Evolutionary conservation across 2,329 filamentous ascomycete genomes (phyloP), one percentile per base, ranked within the genome.

Genomic region (Diaporthe nobilis): DNA sequence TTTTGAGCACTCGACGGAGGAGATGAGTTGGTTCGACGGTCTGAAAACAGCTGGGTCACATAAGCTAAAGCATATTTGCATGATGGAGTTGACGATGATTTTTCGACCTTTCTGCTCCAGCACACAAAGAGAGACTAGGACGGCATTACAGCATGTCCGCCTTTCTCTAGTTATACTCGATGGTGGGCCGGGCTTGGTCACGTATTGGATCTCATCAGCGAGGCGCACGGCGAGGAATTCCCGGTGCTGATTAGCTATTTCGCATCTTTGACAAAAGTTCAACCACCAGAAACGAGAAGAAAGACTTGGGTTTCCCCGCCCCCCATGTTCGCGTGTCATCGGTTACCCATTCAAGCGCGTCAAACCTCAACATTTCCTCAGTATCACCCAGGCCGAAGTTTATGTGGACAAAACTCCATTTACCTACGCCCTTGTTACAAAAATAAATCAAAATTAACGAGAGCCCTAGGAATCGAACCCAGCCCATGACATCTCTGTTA

Each of bases 1-100:
- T 77, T 79, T 58, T 70, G 65, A 70, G n/a, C 47, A 20, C 15
- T 6, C 8, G 44, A 22, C 6, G 12, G 31, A 34, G 31, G 28
- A 68, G 12, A 34, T n/a, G 8, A 51, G 3, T 31, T 2, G 12
- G 20, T 15, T 28, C 22, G 39, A 31, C n/a, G n/a, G 20, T 34
- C 7, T 34, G 34, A 10, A 34, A 34, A 34, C 34, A 34, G 34
- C 34, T 34, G 7, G 34, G 1, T 34, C 34, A 34, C 34, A 34
- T 10, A 34, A 34, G 34, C 34, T 34, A 9, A 22, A 34, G 37
- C 37, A 13, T 39, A 4, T 1, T 13, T 49, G 42, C 42, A 34
- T 65, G 15, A 2, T 49, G 42, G 42, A 47, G 17, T 65, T 49
- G 42, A 31, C 4, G 13, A 47, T 12, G 17, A 47, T 22, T 17